Percentiles rank a stretch among this genome's conserved stretches.
phyloP scores from a whole-genome alignment of 257 asterid species.

The Nicotiana attenuata region DNA sequence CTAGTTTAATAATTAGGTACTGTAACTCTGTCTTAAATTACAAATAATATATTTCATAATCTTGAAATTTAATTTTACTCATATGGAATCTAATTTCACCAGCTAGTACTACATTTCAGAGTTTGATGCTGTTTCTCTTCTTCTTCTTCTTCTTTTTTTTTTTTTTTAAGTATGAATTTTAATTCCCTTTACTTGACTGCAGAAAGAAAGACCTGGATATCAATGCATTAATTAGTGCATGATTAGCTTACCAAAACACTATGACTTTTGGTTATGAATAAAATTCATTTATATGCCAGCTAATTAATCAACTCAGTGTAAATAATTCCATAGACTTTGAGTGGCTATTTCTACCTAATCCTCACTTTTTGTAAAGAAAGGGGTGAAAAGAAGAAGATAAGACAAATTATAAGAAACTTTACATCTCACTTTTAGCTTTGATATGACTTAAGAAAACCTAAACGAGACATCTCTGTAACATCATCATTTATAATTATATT shows the following conservation, averaged over 20 bases:
- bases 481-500: no score
- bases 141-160: no score
- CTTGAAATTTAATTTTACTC: not conserved
- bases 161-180: not conserved
- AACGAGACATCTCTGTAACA: no score
- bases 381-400: not conserved
- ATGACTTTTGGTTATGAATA: not conserved
- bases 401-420: not conserved
- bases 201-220: slow-evolving; percentile 3
- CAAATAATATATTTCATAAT: not conserved
- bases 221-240: not conserved
- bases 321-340: not conserved
- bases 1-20: no score
- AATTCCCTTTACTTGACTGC: not conserved
- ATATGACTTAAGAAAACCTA: no score
- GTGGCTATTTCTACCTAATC: not conserved
- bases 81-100: not conserved
- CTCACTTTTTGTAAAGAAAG: not conserved
- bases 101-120: not conserved
- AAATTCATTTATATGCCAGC: not conserved
- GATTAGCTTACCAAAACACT: slow-evolving; percentile 4
- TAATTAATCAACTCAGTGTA: not conserved
- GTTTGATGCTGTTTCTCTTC: not conserved
- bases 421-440: not conserved
- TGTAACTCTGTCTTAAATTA: not conserved